Percentiles rank a stretch among this genome's conserved stretches.
Conservation (phyloP, 2,329 filamentous ascomycete genomes). For the Sporothrix mexicana region DNA sequence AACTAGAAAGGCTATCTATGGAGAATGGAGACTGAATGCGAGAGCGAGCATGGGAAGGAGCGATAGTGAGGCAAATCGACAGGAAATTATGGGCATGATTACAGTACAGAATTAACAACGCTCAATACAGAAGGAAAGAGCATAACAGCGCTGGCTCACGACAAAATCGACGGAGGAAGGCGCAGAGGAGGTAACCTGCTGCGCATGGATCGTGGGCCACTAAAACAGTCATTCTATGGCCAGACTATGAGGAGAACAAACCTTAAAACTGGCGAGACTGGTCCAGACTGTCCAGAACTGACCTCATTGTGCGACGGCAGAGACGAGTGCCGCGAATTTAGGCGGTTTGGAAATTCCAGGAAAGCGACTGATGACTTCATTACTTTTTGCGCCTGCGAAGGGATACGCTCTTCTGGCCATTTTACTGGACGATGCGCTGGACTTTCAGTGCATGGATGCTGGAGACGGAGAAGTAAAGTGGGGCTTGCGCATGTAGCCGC, state of each 20-base stretch:
- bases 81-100: not conserved
- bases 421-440: not conserved
- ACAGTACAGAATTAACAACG: too few relatives aligned
- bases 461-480: not conserved
- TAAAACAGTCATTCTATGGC: not conserved
- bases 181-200: constrained; percentile 25
- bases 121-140: not conserved
- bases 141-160: too few relatives aligned
- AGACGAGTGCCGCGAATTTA: not conserved
- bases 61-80: constrained; percentile 4
- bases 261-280: too few relatives aligned
- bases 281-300: not conserved
- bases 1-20: not conserved
- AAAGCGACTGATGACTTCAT: constrained; percentile 17
- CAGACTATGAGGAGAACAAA: not conserved
- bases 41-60: constrained; percentile 7
- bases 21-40: constrained; percentile 4
- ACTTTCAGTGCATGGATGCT: not conserved
- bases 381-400: not conserved
- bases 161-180: not conserved
- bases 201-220: not conserved
- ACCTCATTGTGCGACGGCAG: constrained; percentile 18
- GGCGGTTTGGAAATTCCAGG: not conserved
- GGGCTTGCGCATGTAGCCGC: not conserved
- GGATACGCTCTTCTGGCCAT: constrained; percentile 1